phyloP scores from a whole-genome alignment of 2,329 filamentous ascomycete genomes.

The Phialophora verrucosa region DNA sequence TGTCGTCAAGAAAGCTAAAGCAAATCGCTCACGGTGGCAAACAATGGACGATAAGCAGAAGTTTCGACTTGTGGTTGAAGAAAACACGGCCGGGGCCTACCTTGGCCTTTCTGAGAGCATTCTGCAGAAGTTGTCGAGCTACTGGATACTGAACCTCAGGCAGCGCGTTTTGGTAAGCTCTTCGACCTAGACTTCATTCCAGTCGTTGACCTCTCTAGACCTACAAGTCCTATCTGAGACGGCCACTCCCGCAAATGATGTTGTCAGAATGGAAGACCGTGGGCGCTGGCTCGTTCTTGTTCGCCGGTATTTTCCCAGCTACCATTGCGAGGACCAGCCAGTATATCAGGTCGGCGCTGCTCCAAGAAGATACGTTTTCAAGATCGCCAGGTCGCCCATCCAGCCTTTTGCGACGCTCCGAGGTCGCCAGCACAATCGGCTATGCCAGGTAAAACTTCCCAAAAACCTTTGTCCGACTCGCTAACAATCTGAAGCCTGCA shows the following conservation, averaged over 20 bases:
- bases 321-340: constrained; percentile 23
- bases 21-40: constrained; percentile 35
- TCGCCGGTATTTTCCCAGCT: constrained; percentile 47
- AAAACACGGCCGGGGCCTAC: constrained; percentile 29
- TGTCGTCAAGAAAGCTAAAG: constrained; percentile 51
- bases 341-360: constrained; percentile 22
- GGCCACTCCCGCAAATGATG: constrained; percentile 47
- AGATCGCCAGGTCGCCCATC: constrained; percentile 27
- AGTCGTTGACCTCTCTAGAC: constrained; percentile 23
- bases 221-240: constrained; percentile 32
- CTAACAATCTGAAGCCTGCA: constrained; percentile 44
- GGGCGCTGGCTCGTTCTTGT: constrained; percentile 48
- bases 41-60: constrained; percentile 44
- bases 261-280: constrained; percentile 45
- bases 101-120: constrained; percentile 16
- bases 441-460: constrained; percentile 25
- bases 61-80: constrained; percentile 44
- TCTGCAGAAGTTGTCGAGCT: constrained; percentile 21
- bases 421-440: constrained; percentile 42
- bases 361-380: constrained; percentile 16
- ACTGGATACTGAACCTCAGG: constrained; percentile 29
- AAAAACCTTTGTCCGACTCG: not conserved
- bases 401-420: constrained; percentile 40
- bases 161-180: constrained; percentile 44
- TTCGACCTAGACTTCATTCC: constrained; percentile 11